Conservation (phyloP, 495 filamentous ascomycete species). For the Penicillium longicatenatum region DNA sequence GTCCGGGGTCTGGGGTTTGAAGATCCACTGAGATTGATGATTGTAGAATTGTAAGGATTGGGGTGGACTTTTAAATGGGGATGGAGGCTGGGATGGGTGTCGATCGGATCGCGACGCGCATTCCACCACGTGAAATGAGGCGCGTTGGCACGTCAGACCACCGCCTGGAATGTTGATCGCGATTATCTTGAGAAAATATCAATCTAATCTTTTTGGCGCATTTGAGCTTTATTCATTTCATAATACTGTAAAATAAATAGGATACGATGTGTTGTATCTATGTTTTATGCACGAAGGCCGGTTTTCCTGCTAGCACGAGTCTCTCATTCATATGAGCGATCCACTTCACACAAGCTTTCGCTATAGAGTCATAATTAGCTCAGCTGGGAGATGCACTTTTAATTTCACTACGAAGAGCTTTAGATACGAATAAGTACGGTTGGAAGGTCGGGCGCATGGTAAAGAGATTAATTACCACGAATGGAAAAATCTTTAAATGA, state of each 20-base stretch:
- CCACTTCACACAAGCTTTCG: no score
- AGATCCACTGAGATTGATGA: conserved; percentile 7
- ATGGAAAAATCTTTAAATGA: neutral
- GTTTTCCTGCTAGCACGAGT: no score
- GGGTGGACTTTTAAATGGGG: conserved; percentile 14
- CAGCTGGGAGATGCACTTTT: no score
- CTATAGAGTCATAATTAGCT: no score
- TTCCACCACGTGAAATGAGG: conserved; percentile 19
- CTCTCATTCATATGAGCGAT: no score
- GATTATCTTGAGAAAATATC: neutral
- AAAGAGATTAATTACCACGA: neutral
- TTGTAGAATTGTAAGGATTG: neutral
- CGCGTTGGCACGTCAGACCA: conserved; percentile 17
- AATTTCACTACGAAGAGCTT: no score
- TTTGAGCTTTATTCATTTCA: neutral
- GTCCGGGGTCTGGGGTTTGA: conserved; percentile 7
- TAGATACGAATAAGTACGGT: no score
- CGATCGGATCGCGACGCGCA: conserved; percentile 24
- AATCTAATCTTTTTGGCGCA: neutral
- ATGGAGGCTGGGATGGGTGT: conserved; percentile 13
- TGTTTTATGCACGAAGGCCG: no score
- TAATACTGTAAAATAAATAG: no score
- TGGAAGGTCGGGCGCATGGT: neutral
- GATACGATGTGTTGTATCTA: no score
- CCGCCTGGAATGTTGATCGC: conserved; percentile 8